Conservation (phyloP, 176 grass and related monocot species). For the Oropetium thomaeum region DNA sequence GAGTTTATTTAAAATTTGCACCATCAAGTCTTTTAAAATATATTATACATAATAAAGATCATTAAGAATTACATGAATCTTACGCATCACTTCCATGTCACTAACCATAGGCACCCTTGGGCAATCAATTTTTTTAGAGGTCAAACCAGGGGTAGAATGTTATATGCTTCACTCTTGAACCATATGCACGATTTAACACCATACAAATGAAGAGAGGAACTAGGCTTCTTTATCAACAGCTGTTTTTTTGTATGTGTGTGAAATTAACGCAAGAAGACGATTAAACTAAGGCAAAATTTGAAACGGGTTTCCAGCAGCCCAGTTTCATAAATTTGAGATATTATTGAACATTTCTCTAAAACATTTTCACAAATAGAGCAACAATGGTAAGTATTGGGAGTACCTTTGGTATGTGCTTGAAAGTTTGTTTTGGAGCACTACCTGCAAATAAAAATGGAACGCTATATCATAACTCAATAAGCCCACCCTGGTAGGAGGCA, state of each 20-base stretch:
- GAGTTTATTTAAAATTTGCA: background rate
- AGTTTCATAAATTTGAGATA: background rate
- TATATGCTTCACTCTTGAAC: background rate
- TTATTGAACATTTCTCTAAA: background rate
- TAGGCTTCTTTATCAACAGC: background rate
- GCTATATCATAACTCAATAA: background rate
- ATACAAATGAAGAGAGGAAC: background rate
- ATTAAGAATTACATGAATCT: background rate
- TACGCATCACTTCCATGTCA: background rate
- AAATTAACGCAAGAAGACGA: background rate
- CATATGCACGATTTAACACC: background rate
- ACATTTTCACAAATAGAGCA: background rate
- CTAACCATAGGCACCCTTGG: background rate
- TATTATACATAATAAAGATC: background rate
- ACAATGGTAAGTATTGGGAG: background rate
- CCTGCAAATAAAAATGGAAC: slow-evolving; percentile 40
- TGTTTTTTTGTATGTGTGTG: too few species aligned
- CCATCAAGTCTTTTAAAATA: background rate
- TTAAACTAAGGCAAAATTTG: background rate
- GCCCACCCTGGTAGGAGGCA: background rate
- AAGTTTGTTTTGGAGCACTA: slow-evolving; percentile 53
- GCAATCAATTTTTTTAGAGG: background rate
- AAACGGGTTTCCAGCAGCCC: background rate
- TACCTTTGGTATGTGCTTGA: slow-evolving; percentile 99
- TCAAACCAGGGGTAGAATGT: too few species aligned